Evolutionary conservation across 805 yeast genomes (phyloP).

Genomic region (Yarrowia bubula): DNA sequence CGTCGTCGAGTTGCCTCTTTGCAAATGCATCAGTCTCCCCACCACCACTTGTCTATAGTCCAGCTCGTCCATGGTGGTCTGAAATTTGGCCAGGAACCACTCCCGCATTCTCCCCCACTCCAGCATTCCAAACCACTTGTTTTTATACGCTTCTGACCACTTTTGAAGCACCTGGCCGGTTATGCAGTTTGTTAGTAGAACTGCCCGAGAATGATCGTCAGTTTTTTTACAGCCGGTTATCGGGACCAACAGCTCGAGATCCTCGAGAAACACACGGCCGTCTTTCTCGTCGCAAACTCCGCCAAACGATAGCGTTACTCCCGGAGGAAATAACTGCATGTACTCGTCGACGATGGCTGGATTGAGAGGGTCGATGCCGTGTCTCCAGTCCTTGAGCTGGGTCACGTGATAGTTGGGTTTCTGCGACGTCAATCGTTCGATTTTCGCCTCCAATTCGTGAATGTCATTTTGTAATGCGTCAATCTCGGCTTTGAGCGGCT

Average conservation of each 20-base stretch:
- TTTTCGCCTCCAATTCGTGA: neutral
- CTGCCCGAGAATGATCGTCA: constrained; percentile 16
- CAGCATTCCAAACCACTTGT: constrained; percentile 17
- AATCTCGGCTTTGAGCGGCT: neutral
- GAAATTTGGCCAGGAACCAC: constrained; percentile 19
- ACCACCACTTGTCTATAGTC: constrained; percentile 12
- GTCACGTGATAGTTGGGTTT: constrained; percentile 12
- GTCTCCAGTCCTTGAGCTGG: neutral
- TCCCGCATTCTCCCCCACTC: constrained; percentile 5
- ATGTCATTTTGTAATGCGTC: neutral
- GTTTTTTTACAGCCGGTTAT: neutral
- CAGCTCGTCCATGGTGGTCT: constrained; percentile 9
- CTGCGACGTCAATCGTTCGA: constrained; percentile 6
- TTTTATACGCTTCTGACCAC: neutral
- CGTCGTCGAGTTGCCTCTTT: neutral
- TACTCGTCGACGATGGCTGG: constrained; percentile 16
- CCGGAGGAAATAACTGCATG: constrained; percentile 1
- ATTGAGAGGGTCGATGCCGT: constrained; percentile 5
- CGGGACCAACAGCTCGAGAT: constrained; percentile 9
- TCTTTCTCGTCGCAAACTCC: constrained; percentile 5
- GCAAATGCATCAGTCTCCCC: constrained; percentile 9
- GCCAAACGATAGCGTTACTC: neutral
- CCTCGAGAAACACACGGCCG: constrained; percentile 12
- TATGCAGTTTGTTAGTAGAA: neutral
- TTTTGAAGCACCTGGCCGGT: neutral